Evolutionary conservation across 1,284 basidiomycete genomes (phyloP).

Genomic region (Sporisorium reilianum): DNA sequence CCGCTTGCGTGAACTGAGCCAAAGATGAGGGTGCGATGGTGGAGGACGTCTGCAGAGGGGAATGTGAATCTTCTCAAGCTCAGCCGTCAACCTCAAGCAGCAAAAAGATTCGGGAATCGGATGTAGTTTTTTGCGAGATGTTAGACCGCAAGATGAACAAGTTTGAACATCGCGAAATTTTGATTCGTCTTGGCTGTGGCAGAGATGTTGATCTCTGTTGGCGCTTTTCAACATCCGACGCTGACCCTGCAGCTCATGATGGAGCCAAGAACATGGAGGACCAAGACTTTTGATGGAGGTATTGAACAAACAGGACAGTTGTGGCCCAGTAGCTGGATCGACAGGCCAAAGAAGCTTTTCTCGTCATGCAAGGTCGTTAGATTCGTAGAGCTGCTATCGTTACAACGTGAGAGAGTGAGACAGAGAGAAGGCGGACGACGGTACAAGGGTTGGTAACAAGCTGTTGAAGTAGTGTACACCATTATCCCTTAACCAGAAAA

Average conservation of each 20-base stretch:
- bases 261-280: not conserved
- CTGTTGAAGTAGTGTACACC: conserved; percentile 9
- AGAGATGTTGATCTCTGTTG: conserved; percentile 18
- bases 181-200: not conserved
- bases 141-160: not conserved
- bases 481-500: not conserved
- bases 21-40: not conserved
- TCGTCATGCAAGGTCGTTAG: conserved; percentile 16
- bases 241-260: conserved; percentile 1
- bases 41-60: not conserved
- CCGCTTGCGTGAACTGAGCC: not conserved
- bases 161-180: not conserved
- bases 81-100: not conserved
- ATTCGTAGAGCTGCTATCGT: conserved; percentile 26
- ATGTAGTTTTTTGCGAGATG: not conserved
- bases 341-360: not conserved
- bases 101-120: conserved; percentile 39
- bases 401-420: conserved; percentile 16
- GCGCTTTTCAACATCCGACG: conserved; percentile 34
- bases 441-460: not conserved
- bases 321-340: not conserved
- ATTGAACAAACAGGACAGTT: too few species aligned
- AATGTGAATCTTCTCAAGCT: not conserved
- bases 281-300: not conserved
- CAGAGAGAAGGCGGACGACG: conserved; percentile 4